Evolutionary conservation across 2,329 filamentous ascomycete species (phyloP), one percentile per base, ranked within the genome.

Genomic region (Stemphylium vesicarium): DNA sequence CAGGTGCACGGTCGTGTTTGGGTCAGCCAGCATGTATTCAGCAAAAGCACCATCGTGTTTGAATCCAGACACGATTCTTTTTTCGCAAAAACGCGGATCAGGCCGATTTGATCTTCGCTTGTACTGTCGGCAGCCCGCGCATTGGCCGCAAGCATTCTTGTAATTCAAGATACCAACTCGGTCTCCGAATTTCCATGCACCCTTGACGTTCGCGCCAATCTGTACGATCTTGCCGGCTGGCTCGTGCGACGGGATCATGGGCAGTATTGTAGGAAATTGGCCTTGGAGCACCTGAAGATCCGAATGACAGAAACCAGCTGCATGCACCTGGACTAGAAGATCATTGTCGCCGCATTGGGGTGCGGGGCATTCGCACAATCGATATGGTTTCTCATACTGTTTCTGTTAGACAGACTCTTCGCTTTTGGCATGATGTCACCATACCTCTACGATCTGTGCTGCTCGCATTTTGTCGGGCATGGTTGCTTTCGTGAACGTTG

Each of bases 231-330:
- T 68, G 10, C 70, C 72, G 15, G 69, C 68, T 5, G 71, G 71
- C 40, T 75, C 72, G 49, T 74, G 72, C 11, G 71, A 75, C 4
- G 69, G 68, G 15, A 72, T 67, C 36, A 74, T 64, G 4, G 72
- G 70, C 10, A 72, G 63, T 2, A 50, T 20, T 0, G 63, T 51
- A 6, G 56, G 50, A 20, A 66, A 71, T 8, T 29, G 26, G 9
- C 26, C 26, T 29, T 29, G 26, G 26, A 29, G 26, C 26, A 29
- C 26, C 26, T 29, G 26, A 11, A 29, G 26, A 29, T 29, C 26
- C 9, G 26, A 29, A 11, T 29, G 26, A 11, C 26, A 29, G 26
- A 29, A 29, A 29, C 26, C 26, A 29, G 26, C 26, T 29, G 66
- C 68, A 38, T 59, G 47, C 2, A 71, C 56, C 38, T 66, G 37